phyloP scores from a whole-genome alignment of 352 stramenopile species.

The Phytopythium kandeliae region DNA sequence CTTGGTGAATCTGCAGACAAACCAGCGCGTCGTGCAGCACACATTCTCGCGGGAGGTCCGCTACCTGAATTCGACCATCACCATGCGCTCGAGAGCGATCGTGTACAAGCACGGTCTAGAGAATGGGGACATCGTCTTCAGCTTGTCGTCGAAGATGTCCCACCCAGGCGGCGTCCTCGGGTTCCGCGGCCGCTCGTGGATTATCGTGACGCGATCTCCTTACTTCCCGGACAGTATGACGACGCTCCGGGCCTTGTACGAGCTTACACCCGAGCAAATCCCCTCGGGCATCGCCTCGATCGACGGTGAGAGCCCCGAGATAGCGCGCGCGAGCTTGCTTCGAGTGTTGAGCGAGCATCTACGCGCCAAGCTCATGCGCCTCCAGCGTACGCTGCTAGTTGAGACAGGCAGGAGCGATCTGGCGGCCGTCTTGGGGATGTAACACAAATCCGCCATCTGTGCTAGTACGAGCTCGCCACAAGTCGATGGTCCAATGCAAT shows the following conservation, averaged over 20 bases:
- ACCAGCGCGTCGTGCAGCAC: background rate
- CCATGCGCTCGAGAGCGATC: background rate
- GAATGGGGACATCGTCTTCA: background rate
- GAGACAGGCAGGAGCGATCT: slow-evolving; percentile 2
- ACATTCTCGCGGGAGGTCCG: background rate
- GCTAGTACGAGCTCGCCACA: too few relatives aligned
- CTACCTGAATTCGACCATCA: background rate
- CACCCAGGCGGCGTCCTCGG: background rate
- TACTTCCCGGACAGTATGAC: background rate
- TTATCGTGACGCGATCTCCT: background rate
- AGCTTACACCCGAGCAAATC: background rate
- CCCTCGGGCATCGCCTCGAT: background rate
- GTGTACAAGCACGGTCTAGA: background rate
- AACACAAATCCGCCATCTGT: too few relatives aligned
- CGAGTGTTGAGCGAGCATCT: background rate
- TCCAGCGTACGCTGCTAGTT: background rate
- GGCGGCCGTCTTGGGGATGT: background rate
- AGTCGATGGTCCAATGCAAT: too few relatives aligned
- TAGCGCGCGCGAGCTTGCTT: background rate
- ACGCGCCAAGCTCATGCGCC: background rate
- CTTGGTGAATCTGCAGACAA: background rate
- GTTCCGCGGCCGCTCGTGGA: background rate
- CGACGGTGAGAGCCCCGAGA: background rate
- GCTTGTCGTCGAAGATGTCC: background rate
- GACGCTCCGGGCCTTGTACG: slow-evolving; percentile 1